Evolutionary conservation across 176 grass and related monocot genomes (phyloP).

Genomic region (Carex scoparia): DNA sequence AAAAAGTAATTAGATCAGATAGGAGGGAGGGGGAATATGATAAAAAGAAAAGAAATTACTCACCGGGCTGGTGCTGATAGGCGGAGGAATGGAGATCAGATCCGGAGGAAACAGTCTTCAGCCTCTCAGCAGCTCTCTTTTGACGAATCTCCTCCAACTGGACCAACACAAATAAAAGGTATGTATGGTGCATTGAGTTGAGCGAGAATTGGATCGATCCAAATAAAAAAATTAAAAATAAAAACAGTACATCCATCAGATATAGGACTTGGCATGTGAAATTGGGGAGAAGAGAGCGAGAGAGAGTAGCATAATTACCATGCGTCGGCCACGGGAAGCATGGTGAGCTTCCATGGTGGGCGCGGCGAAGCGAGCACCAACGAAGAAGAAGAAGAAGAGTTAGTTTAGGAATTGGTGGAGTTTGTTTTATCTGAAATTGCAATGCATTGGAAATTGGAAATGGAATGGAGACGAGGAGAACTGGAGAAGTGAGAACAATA

Average conservation of each 20-base stretch:
- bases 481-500: too few relatives aligned
- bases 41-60: constrained; percentile 21
- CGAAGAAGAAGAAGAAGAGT: background rate
- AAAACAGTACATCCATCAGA: too few relatives aligned
- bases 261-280: too few relatives aligned
- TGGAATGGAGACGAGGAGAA: background rate
- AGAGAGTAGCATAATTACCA: constrained; percentile 20
- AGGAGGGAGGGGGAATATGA: too few relatives aligned
- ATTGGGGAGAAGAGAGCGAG: background rate
- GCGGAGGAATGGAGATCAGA: constrained; percentile 27
- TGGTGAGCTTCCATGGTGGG: constrained; percentile 57
- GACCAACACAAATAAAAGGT: background rate
- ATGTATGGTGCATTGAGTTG: background rate
- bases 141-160: constrained; percentile 90
- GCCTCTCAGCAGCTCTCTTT: constrained; percentile 73
- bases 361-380: background rate
- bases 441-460: background rate
- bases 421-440: too few relatives aligned
- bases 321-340: constrained; percentile 60
- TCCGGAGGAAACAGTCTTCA: constrained; percentile 31
- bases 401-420: too few relatives aligned
- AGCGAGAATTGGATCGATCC: constrained; percentile 13
- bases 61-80: background rate
- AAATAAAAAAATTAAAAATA: too few relatives aligned
- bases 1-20: too few relatives aligned